A percentile compares a stretch with the other conserved stretches of the same genome.
phyloP scores from a whole-genome alignment of 352 stramenopile genomes.

The Phytophthora uliginosa region DNA sequence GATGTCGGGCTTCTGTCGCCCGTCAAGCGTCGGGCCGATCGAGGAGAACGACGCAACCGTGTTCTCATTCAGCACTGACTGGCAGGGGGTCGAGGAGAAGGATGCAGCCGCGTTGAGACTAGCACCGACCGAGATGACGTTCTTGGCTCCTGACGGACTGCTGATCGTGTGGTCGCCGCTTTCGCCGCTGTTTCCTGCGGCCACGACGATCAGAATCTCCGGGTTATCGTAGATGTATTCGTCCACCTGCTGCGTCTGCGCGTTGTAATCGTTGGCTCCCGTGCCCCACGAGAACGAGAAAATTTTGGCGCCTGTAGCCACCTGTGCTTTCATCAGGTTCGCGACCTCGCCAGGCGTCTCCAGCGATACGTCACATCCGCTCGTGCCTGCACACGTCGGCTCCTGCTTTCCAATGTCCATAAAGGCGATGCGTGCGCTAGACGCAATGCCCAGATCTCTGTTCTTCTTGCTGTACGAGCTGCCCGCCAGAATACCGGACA shows the following conservation, averaged over 20 bases:
- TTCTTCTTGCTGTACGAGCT: conserved; percentile 53
- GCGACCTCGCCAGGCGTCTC: conserved; percentile 57
- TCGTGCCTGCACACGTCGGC: conserved; percentile 41
- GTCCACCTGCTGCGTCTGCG: conserved; percentile 67
- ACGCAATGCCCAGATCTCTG: conserved; percentile 76
- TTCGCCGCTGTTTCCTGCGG: conserved; percentile 86
- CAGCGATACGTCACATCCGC: conserved; percentile 51
- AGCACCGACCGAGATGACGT: conserved; percentile 84
- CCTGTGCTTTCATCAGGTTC: conserved; percentile 68
- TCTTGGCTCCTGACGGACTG: conserved; percentile 84
- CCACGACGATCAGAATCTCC: conserved; percentile 82
- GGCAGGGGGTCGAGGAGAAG: conserved; percentile 57
- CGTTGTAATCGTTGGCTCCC: conserved; percentile 69
- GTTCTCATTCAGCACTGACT: conserved; percentile 68
- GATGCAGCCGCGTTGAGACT: conserved; percentile 67
- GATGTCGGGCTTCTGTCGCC: conserved; percentile 83
- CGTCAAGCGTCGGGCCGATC: conserved; percentile 73
- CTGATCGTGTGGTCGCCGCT: conserved; percentile 68
- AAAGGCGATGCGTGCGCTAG: conserved; percentile 85
- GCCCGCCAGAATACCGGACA: conserved; percentile 83
- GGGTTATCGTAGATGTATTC: conserved; percentile 85
- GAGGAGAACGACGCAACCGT: conserved; percentile 80
- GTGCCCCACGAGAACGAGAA: conserved; percentile 83
- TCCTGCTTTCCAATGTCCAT: conserved; percentile 89
- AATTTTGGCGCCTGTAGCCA: conserved; percentile 62